These are phyloP conservation scores for Chloropicon primus DNA, from an alignment of 139 green algal genomes.

Conservation along the genomic window DNA sequence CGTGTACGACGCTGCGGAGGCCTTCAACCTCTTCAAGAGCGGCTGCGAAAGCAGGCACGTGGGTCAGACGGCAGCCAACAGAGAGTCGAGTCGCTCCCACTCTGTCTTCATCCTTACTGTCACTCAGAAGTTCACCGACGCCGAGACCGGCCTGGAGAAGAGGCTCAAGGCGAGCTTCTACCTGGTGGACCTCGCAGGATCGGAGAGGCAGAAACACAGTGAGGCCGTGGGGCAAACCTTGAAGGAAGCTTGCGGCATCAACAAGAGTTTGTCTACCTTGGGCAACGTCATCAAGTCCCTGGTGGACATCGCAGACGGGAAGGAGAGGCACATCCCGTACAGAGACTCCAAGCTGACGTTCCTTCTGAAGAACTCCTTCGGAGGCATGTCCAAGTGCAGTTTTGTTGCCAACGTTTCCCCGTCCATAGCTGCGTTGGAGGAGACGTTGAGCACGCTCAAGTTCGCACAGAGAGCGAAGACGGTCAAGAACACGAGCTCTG, in stretches of 20 bases:
- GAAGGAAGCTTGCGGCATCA: constrained; percentile 25
- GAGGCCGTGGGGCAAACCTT: neutral
- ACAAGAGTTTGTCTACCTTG: constrained; percentile 9
- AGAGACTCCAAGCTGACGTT: constrained; percentile 9
- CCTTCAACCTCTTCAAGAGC: neutral
- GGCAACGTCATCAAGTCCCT: constrained; percentile 35
- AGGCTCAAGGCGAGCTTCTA: neutral
- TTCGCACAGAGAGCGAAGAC: constrained; percentile 79
- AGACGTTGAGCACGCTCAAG: constrained; percentile 54
- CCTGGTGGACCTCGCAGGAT: neutral
- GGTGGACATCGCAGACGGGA: constrained; percentile 45
- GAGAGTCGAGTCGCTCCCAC: neutral
- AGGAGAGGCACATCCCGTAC: constrained; percentile 4
- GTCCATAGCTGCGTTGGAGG: neutral
- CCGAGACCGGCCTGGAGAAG: neutral
- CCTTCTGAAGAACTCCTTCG: constrained; percentile 1
- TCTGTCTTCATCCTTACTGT: neutral
- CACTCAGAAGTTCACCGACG: neutral
- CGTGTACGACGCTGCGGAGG: neutral
- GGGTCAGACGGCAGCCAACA: neutral
- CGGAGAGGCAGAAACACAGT: neutral
- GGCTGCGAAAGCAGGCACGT: neutral
- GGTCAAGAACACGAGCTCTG: constrained; percentile 69
- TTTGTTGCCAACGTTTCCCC: neutral
- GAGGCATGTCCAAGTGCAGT: constrained; percentile 1